Evolutionary conservation across 768 basidiomycete species (phyloP).

Genomic region (Tephrocybe sp.): DNA sequence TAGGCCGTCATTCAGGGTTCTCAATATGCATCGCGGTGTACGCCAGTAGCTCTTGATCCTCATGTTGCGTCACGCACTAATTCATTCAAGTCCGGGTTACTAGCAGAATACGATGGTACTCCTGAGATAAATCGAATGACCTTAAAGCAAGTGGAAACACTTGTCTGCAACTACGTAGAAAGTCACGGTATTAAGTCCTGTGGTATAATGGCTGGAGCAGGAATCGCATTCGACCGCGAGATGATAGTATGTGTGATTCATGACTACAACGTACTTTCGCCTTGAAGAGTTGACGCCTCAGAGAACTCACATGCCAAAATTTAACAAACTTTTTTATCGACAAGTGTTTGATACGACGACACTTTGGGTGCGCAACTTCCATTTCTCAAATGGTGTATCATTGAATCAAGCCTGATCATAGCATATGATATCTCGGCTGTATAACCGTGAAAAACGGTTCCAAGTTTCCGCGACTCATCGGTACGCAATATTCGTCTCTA

Average conservation of each 20-base stretch:
- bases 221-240: constrained; percentile 3
- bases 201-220: constrained; percentile 8
- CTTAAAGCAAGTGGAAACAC: constrained; percentile 1
- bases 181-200: background rate
- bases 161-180: constrained; percentile 1
- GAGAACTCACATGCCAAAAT: constrained; percentile 2
- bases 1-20: background rate
- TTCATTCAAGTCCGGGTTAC: constrained; percentile 1
- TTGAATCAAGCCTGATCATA: background rate
- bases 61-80: no score
- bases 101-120: background rate
- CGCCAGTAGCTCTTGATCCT: background rate
- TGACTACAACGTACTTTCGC: background rate
- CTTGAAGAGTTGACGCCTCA: background rate
- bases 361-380: background rate
- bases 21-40: background rate
- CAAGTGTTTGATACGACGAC: constrained; percentile 7
- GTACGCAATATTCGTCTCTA: background rate
- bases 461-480: background rate
- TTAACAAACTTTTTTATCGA: constrained; percentile 3
- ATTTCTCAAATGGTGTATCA: background rate
- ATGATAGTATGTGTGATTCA: constrained; percentile 5
- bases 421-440: background rate
- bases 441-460: background rate
- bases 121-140: background rate